These are phyloP conservation scores for Rhizophagus prolifer DNA, from an alignment of 192 early-diverging fungal genomes.

Conservation along the genomic window DNA sequence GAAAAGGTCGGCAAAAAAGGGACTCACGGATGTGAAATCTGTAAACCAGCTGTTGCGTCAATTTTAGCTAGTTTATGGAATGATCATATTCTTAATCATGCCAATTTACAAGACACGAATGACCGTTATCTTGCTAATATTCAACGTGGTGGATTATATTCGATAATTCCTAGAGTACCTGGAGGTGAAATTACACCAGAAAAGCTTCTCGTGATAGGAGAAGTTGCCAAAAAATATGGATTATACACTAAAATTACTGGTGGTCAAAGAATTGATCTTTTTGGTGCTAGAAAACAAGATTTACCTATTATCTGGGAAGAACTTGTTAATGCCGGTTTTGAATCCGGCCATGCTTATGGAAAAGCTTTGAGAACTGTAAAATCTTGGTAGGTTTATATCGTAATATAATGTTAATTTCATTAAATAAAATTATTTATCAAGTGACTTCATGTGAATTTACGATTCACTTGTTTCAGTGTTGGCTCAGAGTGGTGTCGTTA, in stretches of 20 bases:
- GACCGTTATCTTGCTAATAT: slow-evolving; percentile 70
- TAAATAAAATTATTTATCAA: neutral
- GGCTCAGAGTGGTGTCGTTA: slow-evolving; percentile 58
- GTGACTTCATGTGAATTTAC: no score
- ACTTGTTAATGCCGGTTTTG: slow-evolving; percentile 61
- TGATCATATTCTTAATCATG: slow-evolving; percentile 59
- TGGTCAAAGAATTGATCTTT: slow-evolving; percentile 68
- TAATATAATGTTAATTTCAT: neutral
- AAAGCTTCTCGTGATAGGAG: slow-evolving; percentile 56
- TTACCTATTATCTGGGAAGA: slow-evolving; percentile 67
- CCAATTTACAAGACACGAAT: slow-evolving; percentile 64
- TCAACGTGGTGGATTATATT: slow-evolving; percentile 66
- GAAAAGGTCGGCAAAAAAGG: slow-evolving; percentile 39
- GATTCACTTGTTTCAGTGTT: slow-evolving; percentile 33
- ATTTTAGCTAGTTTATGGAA: slow-evolving; percentile 66
- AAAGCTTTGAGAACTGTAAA: slow-evolving; percentile 70
- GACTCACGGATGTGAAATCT: slow-evolving; percentile 57
- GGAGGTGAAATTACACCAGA: slow-evolving; percentile 71
- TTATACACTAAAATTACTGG: slow-evolving; percentile 72
- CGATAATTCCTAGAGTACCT: slow-evolving; percentile 62
- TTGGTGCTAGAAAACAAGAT: slow-evolving; percentile 67
- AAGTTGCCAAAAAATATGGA: slow-evolving; percentile 62
- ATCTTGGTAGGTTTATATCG: slow-evolving; percentile 37
- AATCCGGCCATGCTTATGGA: slow-evolving; percentile 70
- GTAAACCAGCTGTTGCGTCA: slow-evolving; percentile 63